Conservation (phyloP, 768 basidiomycete genomes). For the Hypsizygus marmoreus region DNA sequence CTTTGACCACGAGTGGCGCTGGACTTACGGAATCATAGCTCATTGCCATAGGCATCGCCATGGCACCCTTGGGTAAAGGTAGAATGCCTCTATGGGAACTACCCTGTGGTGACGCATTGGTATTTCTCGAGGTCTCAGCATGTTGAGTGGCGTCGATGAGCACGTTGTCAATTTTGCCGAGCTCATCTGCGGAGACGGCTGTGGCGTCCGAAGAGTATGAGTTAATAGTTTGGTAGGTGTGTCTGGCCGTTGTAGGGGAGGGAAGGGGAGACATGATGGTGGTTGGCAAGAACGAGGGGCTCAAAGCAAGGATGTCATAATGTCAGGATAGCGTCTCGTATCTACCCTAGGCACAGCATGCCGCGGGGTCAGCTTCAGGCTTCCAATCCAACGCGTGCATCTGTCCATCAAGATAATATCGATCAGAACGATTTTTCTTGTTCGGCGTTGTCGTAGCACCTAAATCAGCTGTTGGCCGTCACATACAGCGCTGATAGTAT, state of each 20-base stretch:
- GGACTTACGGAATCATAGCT: conserved; percentile 3
- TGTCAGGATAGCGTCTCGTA: neutral
- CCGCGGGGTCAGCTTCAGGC: neutral
- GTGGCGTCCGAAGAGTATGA: conserved; percentile 6
- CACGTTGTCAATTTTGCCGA: neutral
- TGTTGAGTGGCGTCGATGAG: neutral
- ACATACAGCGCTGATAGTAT: too few species aligned
- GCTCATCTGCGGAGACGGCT: conserved; percentile 2
- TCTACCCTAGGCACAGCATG: conserved; percentile 1
- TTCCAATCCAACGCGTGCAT: too few species aligned
- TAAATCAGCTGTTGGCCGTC: too few species aligned
- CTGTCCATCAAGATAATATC: too few species aligned
- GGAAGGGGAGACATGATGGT: conserved; percentile 3
- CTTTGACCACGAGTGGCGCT: too few species aligned
- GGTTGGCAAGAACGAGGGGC: neutral
- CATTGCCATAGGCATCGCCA: conserved; percentile 8
- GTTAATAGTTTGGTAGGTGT: neutral
- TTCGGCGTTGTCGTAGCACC: too few species aligned
- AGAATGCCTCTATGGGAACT: neutral
- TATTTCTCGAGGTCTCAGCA: neutral
- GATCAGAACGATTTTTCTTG: too few species aligned
- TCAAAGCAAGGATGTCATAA: neutral
- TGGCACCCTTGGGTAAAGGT: conserved; percentile 22
- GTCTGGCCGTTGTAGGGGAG: neutral
- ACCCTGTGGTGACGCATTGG: neutral